Evolutionary conservation across 2,329 filamentous ascomycete species (phyloP).

Genomic region (Penicillium capsulatum): DNA sequence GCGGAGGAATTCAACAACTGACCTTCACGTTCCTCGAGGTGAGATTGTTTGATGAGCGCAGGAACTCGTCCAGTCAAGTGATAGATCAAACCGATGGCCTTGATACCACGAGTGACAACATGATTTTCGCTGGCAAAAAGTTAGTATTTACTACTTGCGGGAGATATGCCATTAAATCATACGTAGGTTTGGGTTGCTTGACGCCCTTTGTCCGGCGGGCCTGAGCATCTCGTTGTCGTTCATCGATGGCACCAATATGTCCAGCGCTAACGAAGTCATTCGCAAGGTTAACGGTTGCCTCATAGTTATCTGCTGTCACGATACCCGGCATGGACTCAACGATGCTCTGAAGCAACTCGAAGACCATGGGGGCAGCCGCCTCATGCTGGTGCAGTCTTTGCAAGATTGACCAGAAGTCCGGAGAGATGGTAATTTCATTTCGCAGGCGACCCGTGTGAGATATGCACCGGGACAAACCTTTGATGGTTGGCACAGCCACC

Average conservation of each 20-base stretch:
- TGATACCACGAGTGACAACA: constrained; percentile 70
- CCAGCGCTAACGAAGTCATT: constrained; percentile 87
- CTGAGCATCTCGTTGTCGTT: constrained; percentile 62
- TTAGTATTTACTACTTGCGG: constrained; percentile 5
- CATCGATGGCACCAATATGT: constrained; percentile 64
- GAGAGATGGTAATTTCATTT: constrained; percentile 91
- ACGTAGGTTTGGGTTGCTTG: constrained; percentile 55
- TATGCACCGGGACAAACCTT: constrained; percentile 76
- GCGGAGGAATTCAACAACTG: constrained; percentile 18
- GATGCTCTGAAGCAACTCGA: constrained; percentile 78
- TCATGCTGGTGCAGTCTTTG: constrained; percentile 66
- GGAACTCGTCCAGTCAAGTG: constrained; percentile 78
- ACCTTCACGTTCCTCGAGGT: constrained; percentile 83
- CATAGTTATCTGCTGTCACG: constrained; percentile 93
- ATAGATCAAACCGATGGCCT: constrained; percentile 76
- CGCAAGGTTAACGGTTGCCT: constrained; percentile 75
- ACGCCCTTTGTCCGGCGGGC: constrained; percentile 50
- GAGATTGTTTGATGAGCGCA: constrained; percentile 83
- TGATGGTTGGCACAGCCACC: constrained; percentile 69
- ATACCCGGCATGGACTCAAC: constrained; percentile 69
- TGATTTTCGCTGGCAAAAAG: constrained; percentile 58
- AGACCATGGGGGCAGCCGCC: constrained; percentile 72
- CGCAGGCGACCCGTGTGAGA: constrained; percentile 71
- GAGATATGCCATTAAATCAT: constrained; percentile 31
- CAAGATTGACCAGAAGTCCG: constrained; percentile 93